Conservation (phyloP, 768 basidiomycete species). For the Lepiota brunneoincarnata region DNA sequence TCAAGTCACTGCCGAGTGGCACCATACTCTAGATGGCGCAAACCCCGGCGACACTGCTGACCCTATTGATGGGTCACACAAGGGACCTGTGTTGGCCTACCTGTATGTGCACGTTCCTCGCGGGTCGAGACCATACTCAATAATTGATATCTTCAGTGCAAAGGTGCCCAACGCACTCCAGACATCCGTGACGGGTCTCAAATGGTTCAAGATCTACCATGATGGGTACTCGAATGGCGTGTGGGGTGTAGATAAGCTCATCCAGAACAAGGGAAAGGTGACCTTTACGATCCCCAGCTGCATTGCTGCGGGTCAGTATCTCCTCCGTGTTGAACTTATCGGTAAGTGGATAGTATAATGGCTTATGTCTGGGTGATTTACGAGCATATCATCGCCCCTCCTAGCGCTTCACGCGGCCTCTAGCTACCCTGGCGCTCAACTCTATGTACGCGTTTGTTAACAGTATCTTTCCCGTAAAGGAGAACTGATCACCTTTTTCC, state of each 20-base stretch:
- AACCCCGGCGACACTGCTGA: slow-evolving; percentile 39
- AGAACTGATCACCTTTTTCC: neutral
- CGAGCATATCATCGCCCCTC: neutral
- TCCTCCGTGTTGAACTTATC: slow-evolving; percentile 50
- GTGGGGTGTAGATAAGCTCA: slow-evolving; percentile 48
- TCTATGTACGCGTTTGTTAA: slow-evolving; percentile 41
- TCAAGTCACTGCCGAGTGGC: slow-evolving; percentile 51
- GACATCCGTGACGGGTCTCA: slow-evolving; percentile 41
- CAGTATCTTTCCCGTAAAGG: neutral
- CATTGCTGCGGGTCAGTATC: slow-evolving; percentile 44
- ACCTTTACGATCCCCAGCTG: slow-evolving; percentile 45
- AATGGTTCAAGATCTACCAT: slow-evolving; percentile 56
- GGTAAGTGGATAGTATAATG: slow-evolving; percentile 27
- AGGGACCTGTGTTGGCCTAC: slow-evolving; percentile 51
- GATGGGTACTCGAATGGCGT: slow-evolving; percentile 33
- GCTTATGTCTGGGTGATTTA: neutral
- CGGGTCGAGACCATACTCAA: neutral
- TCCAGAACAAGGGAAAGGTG: slow-evolving; percentile 48
- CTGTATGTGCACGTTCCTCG: slow-evolving; percentile 32
- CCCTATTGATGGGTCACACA: slow-evolving; percentile 48
- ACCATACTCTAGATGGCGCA: slow-evolving; percentile 43
- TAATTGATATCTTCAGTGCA: slow-evolving; percentile 32
- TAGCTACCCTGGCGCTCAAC: slow-evolving; percentile 53
- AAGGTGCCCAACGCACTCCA: slow-evolving; percentile 44
- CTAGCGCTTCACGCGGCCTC: slow-evolving; percentile 42